These are phyloP conservation scores for Sphagnum tenellum DNA, from an alignment of 225 moss, liverwort and hornwort species.

Conservation along the genomic window DNA sequence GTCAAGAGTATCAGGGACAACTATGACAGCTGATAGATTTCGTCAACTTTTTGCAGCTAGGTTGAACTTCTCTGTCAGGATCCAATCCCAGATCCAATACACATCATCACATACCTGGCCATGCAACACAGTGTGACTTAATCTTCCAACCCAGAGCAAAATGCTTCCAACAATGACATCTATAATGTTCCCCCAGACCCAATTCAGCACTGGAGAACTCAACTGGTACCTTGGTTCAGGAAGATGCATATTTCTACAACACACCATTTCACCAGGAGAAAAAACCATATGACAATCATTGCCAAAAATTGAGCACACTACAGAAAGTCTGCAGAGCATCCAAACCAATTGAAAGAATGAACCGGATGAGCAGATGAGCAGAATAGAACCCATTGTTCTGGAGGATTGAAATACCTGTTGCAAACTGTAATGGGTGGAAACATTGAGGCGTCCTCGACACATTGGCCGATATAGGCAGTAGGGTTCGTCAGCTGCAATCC, in stretches of 20 bases:
- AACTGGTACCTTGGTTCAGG: too few relatives aligned
- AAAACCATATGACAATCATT: too few relatives aligned
- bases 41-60: constrained; percentile 55
- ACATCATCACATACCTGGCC: constrained; percentile 89
- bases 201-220: too few relatives aligned
- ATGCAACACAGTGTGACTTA: constrained; percentile 7
- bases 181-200: too few relatives aligned
- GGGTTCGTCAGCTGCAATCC: constrained; percentile 70
- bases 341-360: too few relatives aligned
- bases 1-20: constrained; percentile 89
- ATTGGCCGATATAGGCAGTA: constrained; percentile 76
- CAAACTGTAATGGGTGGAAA: constrained; percentile 73
- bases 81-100: constrained; percentile 80
- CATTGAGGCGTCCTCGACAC: constrained; percentile 81
- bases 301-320: too few relatives aligned
- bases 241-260: too few relatives aligned
- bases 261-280: too few relatives aligned
- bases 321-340: too few relatives aligned
- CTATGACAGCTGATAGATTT: constrained; percentile 77
- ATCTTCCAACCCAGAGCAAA: not conserved
- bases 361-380: too few relatives aligned
- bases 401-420: constrained; percentile 48
- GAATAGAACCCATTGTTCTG: too few relatives aligned
- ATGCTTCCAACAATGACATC: not conserved
- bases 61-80: constrained; percentile 74